Conservation (phyloP, 495 filamentous ascomycete genomes). For the Penicillium angulare region DNA sequence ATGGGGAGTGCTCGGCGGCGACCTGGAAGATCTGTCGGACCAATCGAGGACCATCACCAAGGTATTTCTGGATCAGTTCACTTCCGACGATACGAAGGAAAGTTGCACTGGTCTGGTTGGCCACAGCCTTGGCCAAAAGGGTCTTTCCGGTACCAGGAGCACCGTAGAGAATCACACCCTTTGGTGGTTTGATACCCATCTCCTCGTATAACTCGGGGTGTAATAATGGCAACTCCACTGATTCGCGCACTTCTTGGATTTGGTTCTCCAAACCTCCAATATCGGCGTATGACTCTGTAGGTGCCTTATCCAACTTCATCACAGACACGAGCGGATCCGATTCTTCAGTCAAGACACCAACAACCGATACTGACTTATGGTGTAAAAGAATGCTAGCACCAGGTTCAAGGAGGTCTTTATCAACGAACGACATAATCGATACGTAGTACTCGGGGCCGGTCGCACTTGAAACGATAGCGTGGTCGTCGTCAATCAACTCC, state of each 20-base stretch:
- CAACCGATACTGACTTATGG: slow-evolving; percentile 97
- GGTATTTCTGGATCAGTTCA: slow-evolving; percentile 98
- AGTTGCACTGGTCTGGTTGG: slow-evolving; percentile 97
- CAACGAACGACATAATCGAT: slow-evolving; percentile 99
- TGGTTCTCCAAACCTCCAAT: slow-evolving; percentile 94
- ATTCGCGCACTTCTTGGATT: slow-evolving; percentile 97
- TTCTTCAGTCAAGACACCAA: slow-evolving; percentile 96
- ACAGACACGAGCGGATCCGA: slow-evolving; percentile 94
- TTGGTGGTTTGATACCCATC: slow-evolving; percentile 99
- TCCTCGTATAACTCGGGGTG: slow-evolving; percentile 99
- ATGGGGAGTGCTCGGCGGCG: slow-evolving; percentile 92
- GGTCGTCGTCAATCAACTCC: slow-evolving; percentile 99
- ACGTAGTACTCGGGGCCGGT: slow-evolving; percentile 99
- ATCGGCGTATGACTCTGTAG: slow-evolving; percentile 97
- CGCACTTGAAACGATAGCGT: slow-evolving; percentile 96
- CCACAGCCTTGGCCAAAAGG: slow-evolving; percentile 93
- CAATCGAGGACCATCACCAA: slow-evolving; percentile 91
- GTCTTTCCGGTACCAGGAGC: slow-evolving; percentile 98
- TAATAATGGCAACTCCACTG: slow-evolving; percentile 91
- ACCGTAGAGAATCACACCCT: slow-evolving; percentile 99
- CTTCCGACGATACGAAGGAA: slow-evolving; percentile 98
- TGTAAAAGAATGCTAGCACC: slow-evolving; percentile 94
- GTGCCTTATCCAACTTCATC: slow-evolving; percentile 99
- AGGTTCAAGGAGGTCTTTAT: slow-evolving; percentile 97
- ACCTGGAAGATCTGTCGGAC: slow-evolving; percentile 98